Conservation (phyloP, 2,329 filamentous ascomycete species). For the Neoascochyta sp. region DNA sequence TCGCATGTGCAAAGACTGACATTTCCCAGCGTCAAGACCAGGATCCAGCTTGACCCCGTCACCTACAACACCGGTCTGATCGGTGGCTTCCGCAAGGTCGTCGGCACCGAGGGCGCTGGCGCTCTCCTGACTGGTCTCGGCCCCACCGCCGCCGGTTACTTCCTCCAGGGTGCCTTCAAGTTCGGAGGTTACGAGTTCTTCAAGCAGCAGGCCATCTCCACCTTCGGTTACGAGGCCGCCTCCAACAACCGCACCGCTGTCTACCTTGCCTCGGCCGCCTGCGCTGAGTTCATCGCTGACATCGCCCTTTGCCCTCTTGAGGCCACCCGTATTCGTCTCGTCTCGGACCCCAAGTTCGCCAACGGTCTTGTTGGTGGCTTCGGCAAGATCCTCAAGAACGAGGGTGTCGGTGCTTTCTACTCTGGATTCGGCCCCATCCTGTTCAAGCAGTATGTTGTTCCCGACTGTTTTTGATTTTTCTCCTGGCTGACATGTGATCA, state of each 20-base stretch:
- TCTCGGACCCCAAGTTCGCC: slow-evolving; percentile 82
- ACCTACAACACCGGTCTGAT: slow-evolving; percentile 88
- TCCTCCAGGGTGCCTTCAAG: slow-evolving; percentile 91
- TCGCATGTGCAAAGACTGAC: slow-evolving; percentile 22
- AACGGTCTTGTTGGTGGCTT: slow-evolving; percentile 75
- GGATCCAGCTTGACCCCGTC: slow-evolving; percentile 85
- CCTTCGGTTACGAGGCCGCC: slow-evolving; percentile 65
- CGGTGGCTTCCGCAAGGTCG: slow-evolving; percentile 81
- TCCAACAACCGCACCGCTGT: slow-evolving; percentile 75
- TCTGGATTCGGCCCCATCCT: slow-evolving; percentile 69
- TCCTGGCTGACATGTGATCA: slow-evolving; percentile 38
- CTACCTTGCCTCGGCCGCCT: slow-evolving; percentile 66
- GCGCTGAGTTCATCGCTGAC: slow-evolving; percentile 66
- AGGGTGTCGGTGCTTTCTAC: slow-evolving; percentile 85
- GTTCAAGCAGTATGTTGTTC: slow-evolving; percentile 45
- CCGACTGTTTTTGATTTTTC: too few relatives aligned
- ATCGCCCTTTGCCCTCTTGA: slow-evolving; percentile 87
- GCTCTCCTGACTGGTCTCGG: slow-evolving; percentile 82
- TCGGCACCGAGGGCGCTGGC: slow-evolving; percentile 72
- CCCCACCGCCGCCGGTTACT: slow-evolving; percentile 84
- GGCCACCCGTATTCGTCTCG: slow-evolving; percentile 89
- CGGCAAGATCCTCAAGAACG: slow-evolving; percentile 75
- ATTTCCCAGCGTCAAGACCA: slow-evolving; percentile 76
- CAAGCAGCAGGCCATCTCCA: slow-evolving; percentile 86
- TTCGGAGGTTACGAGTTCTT: slow-evolving; percentile 95